Evolutionary conservation across 1,139 yeast genomes (phyloP), one percentile per base, ranked within the genome.

Genomic region (Lodderomyces oxycetoniae): DNA sequence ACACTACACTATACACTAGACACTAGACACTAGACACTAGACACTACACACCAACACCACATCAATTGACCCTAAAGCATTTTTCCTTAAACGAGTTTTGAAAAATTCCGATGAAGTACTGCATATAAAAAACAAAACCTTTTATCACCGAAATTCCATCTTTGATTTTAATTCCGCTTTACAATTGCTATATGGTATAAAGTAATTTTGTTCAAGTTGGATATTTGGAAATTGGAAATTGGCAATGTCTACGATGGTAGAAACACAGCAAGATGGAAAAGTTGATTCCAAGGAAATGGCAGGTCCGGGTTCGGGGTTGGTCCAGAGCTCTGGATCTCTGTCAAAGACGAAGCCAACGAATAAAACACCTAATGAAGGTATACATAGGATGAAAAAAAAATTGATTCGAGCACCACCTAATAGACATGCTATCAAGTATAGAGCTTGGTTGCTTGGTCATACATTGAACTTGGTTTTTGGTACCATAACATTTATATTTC

Each of bases 401-500:
- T 52, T 69, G 35, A 62, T 65, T 7, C 65, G 67, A 54, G 72
- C 68, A 42, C 53, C 53, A 4, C 47, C 50, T 4, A 56, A 51
- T n/a, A 51, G 67, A 13, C 59, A 59, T 37, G 70, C 73, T 8
- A 41, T 71, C 35, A 65, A 74, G 48, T 70, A 71, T 48, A 52
- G 64, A 36, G 41, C 67, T 9, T 83, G 93, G 93, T 46, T 77
- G 3, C 68, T 59, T 1, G 91, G 91, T 6, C 91, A 83, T 55
- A 41, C 43, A 0, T 24, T 62, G 5, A 64, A 79, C 1, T 36
- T 81, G 17, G 61, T 49, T 1, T 75, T 71, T 47, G 85, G 87
- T 3, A 21, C 59, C 1, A 43, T 78, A 17, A 69, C 75, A 35
- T 46, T 71, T 17, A 30, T 61, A 0, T 76, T 74, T 48, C 80